These are phyloP conservation scores for Verbena officinalis DNA, from an alignment of 257 asterid species.

Conservation along the genomic window DNA sequence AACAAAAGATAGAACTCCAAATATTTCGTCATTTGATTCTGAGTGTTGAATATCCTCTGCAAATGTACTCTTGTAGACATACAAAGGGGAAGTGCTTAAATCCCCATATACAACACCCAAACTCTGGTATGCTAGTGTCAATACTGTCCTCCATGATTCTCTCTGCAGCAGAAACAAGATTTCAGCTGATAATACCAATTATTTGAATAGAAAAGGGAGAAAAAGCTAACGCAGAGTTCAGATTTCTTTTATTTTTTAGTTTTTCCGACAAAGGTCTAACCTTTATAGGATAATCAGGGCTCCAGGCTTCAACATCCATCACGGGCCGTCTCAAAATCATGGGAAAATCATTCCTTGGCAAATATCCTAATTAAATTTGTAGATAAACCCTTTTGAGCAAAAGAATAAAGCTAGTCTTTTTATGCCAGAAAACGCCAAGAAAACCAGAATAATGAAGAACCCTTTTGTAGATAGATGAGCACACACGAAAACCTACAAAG, in stretches of 20 bases:
- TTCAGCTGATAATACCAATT: slow-evolving; percentile 3
- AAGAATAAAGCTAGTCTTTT: slow-evolving; percentile 6
- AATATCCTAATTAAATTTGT: slow-evolving; percentile 16
- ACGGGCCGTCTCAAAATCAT: slow-evolving; percentile 51
- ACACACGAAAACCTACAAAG: slow-evolving; percentile 39
- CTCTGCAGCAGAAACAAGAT: slow-evolving; percentile 46
- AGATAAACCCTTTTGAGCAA: slow-evolving; percentile 29
- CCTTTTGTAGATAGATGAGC: slow-evolving; percentile 27
- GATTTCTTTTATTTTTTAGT: neutral
- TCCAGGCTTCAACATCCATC: slow-evolving; percentile 86
- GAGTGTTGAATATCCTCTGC: slow-evolving; percentile 96
- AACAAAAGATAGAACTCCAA: slow-evolving; percentile 80
- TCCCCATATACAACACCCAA: slow-evolving; percentile 97
- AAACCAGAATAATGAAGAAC: slow-evolving; percentile 13
- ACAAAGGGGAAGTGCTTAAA: slow-evolving; percentile 91
- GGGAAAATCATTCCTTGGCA: slow-evolving; percentile 38
- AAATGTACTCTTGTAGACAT: slow-evolving; percentile 95
- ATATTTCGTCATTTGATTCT: slow-evolving; percentile 87
- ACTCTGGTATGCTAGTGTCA: slow-evolving; percentile 91
- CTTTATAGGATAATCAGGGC: slow-evolving; percentile 56
- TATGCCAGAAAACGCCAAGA: slow-evolving; percentile 23
- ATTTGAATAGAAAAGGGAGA: neutral
- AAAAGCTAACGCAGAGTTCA: neutral
- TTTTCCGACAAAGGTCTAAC: slow-evolving; percentile 44
- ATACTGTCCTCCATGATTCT: slow-evolving; percentile 82